Base-by-base conservation (phyloP, 768 basidiomycete genomes). In the Leucosporidium creatinivorum region DNA sequence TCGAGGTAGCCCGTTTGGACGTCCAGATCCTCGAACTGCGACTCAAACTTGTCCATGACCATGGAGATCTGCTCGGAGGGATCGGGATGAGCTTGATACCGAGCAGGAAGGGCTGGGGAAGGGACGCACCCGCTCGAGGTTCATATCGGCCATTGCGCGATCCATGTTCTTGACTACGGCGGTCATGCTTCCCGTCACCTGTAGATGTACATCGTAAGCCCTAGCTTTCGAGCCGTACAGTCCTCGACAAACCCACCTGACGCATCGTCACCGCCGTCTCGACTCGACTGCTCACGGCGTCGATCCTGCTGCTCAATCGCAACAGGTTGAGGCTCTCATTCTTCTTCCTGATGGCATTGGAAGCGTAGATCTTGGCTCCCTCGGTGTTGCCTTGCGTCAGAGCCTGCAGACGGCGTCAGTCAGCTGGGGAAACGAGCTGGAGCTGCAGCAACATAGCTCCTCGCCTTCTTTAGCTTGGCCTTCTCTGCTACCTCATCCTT, bases 201-300 rank as follows among this genome's bases (percentile, higher is more conserved):
- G 63, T 85, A 39, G 39, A 44, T 10, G 39, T 30, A 56, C 10
- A 33, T 26, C 8, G 48, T 62, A 26, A 65, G 51, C 49, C 39
- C 30, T 4, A 18, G 47, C 23, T 26, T 23, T 28, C 25, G 50
- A 25, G 49, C 51, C 47, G 12, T 13, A 23, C 25, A 3, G 10
- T 47, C 9, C 5, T 4, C 31, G 18, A 0, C 26, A 7, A n/a
- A 30, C 75, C 31, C 28, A 77, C 77, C 55, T 73, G 73, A 58
- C 91, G 85, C 91, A 99, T 97, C 63, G 94, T 97, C 52, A 98
- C 93, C 0, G 96, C 96, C 23, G 96, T 98, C 80, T 99, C 96
- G 1, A 99, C 93, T 30, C 94, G 82, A 75, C 91, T 93, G 3
- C 94, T 90, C 13, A 98, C 96, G 17, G 96, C 94, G 77, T 99